phyloP scores from a whole-genome alignment of 1,284 basidiomycete species.

The Exobasidium cylindrosporum region DNA sequence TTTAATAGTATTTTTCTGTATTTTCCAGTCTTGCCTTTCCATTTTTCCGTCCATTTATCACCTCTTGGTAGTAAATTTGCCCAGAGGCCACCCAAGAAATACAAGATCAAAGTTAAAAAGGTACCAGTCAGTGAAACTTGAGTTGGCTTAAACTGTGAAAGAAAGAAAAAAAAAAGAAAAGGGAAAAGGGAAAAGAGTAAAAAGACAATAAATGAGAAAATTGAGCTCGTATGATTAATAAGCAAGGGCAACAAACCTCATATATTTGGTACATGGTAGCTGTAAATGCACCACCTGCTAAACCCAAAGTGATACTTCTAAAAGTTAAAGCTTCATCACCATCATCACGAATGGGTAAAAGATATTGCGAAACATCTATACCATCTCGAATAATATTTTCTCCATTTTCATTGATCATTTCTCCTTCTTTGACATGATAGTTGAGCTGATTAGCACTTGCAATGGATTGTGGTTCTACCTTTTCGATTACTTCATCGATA shows the following conservation, averaged over 20 bases:
- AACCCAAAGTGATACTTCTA: conserved; percentile 63
- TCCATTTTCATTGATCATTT: not conserved
- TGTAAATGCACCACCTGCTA: conserved; percentile 63
- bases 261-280: conserved; percentile 59
- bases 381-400: conserved; percentile 14
- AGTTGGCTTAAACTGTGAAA: conserved; percentile 67
- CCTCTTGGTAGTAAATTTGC: conserved; percentile 51
- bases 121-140: conserved; percentile 59
- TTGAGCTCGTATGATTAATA: too few relatives aligned
- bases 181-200: too few relatives aligned
- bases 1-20: too few relatives aligned
- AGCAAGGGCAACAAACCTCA: too few relatives aligned
- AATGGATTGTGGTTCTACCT: not conserved
- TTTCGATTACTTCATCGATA: not conserved
- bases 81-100: conserved; percentile 63
- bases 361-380: conserved; percentile 64
- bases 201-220: too few relatives aligned
- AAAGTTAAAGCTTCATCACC: conserved; percentile 64
- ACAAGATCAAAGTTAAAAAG: conserved; percentile 65
- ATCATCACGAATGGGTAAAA: conserved; percentile 66
- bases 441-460: not conserved
- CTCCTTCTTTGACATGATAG: not conserved
- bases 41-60: conserved; percentile 57
- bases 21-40: too few relatives aligned
- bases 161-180: conserved; percentile 55